These are phyloP conservation scores for Tetrapisispora fleetii DNA, from an alignment of 805 yeast genomes.

Conservation along the genomic window DNA sequence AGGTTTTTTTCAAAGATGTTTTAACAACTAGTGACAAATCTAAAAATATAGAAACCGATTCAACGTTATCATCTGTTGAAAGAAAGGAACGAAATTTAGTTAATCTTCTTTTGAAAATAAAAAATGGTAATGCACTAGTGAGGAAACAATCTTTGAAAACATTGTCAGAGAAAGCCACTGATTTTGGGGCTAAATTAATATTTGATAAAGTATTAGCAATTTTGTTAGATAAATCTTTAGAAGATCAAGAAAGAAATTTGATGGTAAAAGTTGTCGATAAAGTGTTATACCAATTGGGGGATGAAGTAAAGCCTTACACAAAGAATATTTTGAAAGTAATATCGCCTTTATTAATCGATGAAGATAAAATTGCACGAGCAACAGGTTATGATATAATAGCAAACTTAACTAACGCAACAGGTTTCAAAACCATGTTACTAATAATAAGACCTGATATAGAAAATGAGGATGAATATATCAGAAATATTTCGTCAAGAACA, in stretches of 20 bases:
- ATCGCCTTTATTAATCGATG: slow-evolving; percentile 73
- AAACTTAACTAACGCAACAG: slow-evolving; percentile 69
- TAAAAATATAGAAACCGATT: slow-evolving; percentile 10
- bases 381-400: slow-evolving; percentile 77
- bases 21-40: slow-evolving; percentile 17
- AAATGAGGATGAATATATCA: slow-evolving; percentile 67
- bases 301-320: slow-evolving; percentile 58
- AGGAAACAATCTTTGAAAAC: slow-evolving; percentile 64
- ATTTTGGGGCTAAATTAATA: slow-evolving; percentile 59
- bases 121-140: slow-evolving; percentile 63
- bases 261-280: slow-evolving; percentile 69
- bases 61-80: slow-evolving; percentile 40
- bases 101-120: slow-evolving; percentile 55
- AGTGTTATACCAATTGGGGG: slow-evolving; percentile 55
- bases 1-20: slow-evolving; percentile 58
- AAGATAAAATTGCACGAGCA: slow-evolving; percentile 59
- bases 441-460: slow-evolving; percentile 75
- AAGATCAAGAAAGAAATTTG: slow-evolving; percentile 75
- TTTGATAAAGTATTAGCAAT: slow-evolving; percentile 70
- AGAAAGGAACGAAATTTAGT: slow-evolving; percentile 49
- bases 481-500: slow-evolving; percentile 67
- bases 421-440: slow-evolving; percentile 69
- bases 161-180: slow-evolving; percentile 51
- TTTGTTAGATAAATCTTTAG: slow-evolving; percentile 58
- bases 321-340: slow-evolving; percentile 63